Evolutionary conservation across 148 eudicot species (phyloP), one percentile per base, ranked within the genome.

Genomic region (Amaranthus cruentus): DNA sequence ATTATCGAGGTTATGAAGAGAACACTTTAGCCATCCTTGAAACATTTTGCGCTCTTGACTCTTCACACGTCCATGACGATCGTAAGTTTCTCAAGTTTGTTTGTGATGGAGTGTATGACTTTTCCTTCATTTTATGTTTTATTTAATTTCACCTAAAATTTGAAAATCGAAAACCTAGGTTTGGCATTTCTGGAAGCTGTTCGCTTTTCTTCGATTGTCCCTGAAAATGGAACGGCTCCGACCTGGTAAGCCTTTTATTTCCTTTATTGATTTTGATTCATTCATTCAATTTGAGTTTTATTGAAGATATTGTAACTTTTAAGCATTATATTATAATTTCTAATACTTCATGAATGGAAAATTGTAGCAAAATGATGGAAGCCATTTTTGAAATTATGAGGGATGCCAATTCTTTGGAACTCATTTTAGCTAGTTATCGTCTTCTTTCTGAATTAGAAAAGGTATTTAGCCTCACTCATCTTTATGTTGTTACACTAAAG

Each of bases 111-210:
- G 50, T 14, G 2, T 47, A 3, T 72, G 38, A 46, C 65, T 66
- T 2, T 21, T 3, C 4, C 18, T 72, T 47, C 6, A 6, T 8
- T n/a, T 10, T 9, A 46, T 38, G 12, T 6, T 44, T 59, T 15
- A 10, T 71, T 53, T 12, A 5, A 42, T 28, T 60, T 53, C 14
- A 8, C 70, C 49, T 79, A 9, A 59, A 68, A 38, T 48, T 28
- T 42, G 38, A n/a, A 46, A 12, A 2, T 46, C n/a, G 62, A 79
- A 64, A 73, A 57, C 74, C 47, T 62, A 89, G 93, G 93, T 64
- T 76, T 88, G 73, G 80, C 90, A 51, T 92, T 88, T 80, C 82
- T 92, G 14, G 96, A 92, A 76, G 98, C 93, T 28, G 93, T 92
- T 76, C 90, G 93, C 5, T 82, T 88, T 69, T 86, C 96, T 70